Percentiles rank a stretch among this genome's conserved stretches.
Evolutionary conservation across 495 filamentous ascomycete genomes (phyloP).

Genomic region (Tetracladium setigerum): DNA sequence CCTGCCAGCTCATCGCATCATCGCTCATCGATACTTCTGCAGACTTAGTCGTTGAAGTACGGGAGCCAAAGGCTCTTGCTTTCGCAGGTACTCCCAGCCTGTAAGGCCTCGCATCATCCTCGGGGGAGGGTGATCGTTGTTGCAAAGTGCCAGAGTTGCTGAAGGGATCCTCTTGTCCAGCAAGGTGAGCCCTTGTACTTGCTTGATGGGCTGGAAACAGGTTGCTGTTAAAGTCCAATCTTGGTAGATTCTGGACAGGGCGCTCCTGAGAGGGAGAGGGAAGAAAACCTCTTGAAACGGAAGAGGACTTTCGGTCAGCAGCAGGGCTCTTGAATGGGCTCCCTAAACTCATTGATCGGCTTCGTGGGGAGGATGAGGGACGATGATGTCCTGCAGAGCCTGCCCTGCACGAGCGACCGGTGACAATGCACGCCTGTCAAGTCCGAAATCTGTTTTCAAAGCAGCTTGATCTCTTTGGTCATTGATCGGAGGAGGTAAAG

Average conservation of each 20-base stretch:
- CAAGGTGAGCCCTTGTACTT: background rate
- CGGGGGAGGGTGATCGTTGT: slow-evolving; percentile 2
- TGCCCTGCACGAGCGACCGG: slow-evolving; percentile 44
- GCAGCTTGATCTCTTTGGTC: slow-evolving; percentile 17
- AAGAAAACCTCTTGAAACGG: background rate
- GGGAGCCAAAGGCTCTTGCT: slow-evolving; percentile 3
- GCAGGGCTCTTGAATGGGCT: slow-evolving; percentile 44
- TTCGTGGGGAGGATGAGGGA: slow-evolving; percentile 42
- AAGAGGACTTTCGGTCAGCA: slow-evolving; percentile 12
- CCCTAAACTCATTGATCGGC: slow-evolving; percentile 34
- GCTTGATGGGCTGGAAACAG: background rate
- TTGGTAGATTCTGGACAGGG: slow-evolving; percentile 6
- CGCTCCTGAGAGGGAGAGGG: slow-evolving; percentile 7
- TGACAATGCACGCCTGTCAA: slow-evolving; percentile 35
- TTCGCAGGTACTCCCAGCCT: slow-evolving; percentile 9
- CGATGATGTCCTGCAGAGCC: slow-evolving; percentile 42
- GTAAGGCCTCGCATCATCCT: slow-evolving; percentile 9
- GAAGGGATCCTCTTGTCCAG: slow-evolving; percentile 20
- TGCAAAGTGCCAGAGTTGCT: background rate
- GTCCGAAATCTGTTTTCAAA: background rate
- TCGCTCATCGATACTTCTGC: slow-evolving; percentile 10
- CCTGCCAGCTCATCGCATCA: slow-evolving; percentile 25
- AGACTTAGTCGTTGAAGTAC: slow-evolving; percentile 3
- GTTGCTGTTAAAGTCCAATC: slow-evolving; percentile 7
- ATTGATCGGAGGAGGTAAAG: slow-evolving; percentile 27